phyloP scores from a whole-genome alignment of 805 yeast genomes.

The Maudiozyma serrabonitensis region DNA sequence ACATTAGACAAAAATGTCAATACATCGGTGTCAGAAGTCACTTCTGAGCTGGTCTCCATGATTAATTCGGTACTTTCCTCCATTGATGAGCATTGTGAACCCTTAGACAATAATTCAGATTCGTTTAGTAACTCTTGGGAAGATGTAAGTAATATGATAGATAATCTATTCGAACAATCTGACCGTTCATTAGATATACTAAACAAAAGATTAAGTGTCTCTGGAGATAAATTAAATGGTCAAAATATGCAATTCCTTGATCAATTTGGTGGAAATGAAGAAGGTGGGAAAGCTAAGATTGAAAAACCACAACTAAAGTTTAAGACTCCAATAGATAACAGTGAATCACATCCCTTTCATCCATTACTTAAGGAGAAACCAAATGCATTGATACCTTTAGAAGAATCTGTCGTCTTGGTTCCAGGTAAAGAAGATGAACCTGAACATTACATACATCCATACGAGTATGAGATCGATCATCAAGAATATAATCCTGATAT shows the following conservation, averaged over 20 bases:
- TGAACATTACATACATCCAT: constrained; percentile 70
- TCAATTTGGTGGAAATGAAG: constrained; percentile 27
- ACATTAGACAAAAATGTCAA: constrained; percentile 46
- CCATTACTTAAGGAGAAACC: constrained; percentile 73
- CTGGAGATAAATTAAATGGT: constrained; percentile 11
- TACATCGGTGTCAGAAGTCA: constrained; percentile 31
- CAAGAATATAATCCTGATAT: constrained; percentile 60
- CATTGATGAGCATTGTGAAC: constrained; percentile 26
- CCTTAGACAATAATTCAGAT: constrained; percentile 31
- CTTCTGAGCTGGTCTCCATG: constrained; percentile 35
- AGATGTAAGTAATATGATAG: constrained; percentile 51
- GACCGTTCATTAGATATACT: constrained; percentile 55
- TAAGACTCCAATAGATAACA: constrained; percentile 50
- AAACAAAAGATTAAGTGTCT: constrained; percentile 11
- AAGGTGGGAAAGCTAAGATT: constrained; percentile 26
- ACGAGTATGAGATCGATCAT: constrained; percentile 58
- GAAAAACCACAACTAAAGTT: constrained; percentile 66
- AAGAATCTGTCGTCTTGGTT: constrained; percentile 38
- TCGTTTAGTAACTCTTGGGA: constrained; percentile 47
- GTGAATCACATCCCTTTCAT: constrained; percentile 60
- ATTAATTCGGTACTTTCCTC: constrained; percentile 38
- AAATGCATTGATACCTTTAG: constrained; percentile 46
- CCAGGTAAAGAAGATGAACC: constrained; percentile 36
- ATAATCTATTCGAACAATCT: constrained; percentile 62
- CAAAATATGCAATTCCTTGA: constrained; percentile 40